A percentile compares a stretch with the other conserved stretches of the same genome.
These are phyloP conservation scores for Stipa capillata DNA, from an alignment of 176 grass and related monocot genomes.

Conservation along the genomic window DNA sequence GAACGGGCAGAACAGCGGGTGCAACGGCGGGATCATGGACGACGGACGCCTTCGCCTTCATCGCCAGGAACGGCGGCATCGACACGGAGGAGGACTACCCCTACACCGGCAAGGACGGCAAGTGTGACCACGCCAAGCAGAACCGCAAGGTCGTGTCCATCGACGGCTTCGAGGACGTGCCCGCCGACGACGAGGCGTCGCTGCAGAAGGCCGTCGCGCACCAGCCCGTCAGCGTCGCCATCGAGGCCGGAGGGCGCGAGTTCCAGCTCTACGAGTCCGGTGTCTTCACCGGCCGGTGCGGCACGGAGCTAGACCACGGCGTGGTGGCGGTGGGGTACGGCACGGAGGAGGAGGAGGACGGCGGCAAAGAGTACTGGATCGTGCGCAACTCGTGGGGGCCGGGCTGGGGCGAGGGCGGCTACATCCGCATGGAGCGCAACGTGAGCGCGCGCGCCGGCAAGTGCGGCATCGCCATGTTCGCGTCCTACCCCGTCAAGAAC, in stretches of 20 bases:
- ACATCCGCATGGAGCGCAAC: slow-evolving; percentile 60
- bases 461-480: slow-evolving; percentile 59
- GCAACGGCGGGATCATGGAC: no score
- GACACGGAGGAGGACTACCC: no score
- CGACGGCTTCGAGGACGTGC: slow-evolving; percentile 29
- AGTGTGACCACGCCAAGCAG: no score
- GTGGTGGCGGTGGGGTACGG: slow-evolving; percentile 51
- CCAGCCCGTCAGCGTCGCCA: slow-evolving; percentile 63
- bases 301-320: slow-evolving; percentile 48
- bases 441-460: slow-evolving; percentile 18
- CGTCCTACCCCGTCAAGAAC: slow-evolving; percentile 49
- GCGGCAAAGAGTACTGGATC: slow-evolving; percentile 42
- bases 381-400: slow-evolving; percentile 73
- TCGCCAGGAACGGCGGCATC: no score
- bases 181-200: slow-evolving; percentile 43
- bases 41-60: no score
- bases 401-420: slow-evolving; percentile 50
- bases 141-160: no score
- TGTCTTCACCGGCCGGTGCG: slow-evolving; percentile 43
- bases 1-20: no score
- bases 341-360: not conserved
- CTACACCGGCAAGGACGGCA: no score
- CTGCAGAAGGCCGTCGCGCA: slow-evolving; percentile 56
- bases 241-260: slow-evolving; percentile 51
- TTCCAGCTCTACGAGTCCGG: slow-evolving; percentile 72